Evolutionary conservation across 768 basidiomycete genomes (phyloP).

Genomic region (Ephemerocybe angulata): DNA sequence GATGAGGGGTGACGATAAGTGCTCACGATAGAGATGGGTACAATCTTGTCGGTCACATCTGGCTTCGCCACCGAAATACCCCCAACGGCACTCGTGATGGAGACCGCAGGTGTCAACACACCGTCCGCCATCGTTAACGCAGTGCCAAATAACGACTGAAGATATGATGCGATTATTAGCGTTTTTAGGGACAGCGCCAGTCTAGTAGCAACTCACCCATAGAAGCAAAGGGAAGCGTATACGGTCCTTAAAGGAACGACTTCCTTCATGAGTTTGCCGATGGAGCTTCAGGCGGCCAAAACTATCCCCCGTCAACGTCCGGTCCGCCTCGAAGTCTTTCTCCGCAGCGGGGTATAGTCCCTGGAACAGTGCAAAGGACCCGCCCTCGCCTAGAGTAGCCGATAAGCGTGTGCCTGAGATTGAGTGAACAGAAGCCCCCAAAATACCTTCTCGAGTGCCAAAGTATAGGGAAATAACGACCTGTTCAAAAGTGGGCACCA

Average conservation of each 20-base stretch:
- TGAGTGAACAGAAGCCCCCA: no score
- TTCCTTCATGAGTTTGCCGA: slow-evolving; percentile 12
- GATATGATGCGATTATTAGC: no score
- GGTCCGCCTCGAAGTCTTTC: slow-evolving; percentile 44
- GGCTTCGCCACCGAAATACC: slow-evolving; percentile 65
- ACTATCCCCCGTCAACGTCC: slow-evolving; percentile 53
- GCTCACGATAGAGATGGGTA: slow-evolving; percentile 57
- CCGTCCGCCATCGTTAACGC: slow-evolving; percentile 66
- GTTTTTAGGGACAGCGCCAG: no score
- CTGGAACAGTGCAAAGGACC: slow-evolving; percentile 61
- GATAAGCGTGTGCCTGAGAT: not conserved
- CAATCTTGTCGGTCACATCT: slow-evolving; percentile 41
- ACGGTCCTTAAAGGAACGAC: slow-evolving; percentile 24
- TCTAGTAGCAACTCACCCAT: slow-evolving; percentile 43
- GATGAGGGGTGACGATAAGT: not conserved
- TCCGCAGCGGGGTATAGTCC: slow-evolving; percentile 52
- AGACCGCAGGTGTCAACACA: slow-evolving; percentile 65
- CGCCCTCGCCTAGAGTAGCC: slow-evolving; percentile 53
- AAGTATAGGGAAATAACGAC: slow-evolving; percentile 40
- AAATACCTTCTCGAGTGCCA: slow-evolving; percentile 45
- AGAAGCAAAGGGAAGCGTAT: slow-evolving; percentile 49
- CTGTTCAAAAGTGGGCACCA: slow-evolving; percentile 29
- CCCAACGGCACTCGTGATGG: slow-evolving; percentile 62
- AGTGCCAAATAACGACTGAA: slow-evolving; percentile 63
- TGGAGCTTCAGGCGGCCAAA: slow-evolving; percentile 16